Conservation (phyloP, 306 rosid species). For the Fragaria iinumae region DNA sequence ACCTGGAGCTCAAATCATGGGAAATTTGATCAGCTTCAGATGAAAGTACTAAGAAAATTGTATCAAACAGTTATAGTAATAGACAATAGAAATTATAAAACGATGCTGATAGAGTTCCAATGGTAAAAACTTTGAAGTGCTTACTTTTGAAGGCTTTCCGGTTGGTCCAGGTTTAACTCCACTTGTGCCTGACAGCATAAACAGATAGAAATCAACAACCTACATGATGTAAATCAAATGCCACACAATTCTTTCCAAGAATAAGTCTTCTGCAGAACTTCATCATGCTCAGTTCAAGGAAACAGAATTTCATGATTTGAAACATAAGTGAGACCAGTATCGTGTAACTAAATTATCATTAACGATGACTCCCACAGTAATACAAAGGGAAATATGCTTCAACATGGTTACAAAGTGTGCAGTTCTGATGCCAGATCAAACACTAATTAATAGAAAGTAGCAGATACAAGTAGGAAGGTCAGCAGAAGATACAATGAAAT, state of each 20-base stretch:
- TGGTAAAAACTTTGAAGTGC: conserved; percentile 15
- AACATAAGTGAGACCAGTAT: neutral
- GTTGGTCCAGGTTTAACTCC: conserved; percentile 25
- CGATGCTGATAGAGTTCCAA: conserved; percentile 20
- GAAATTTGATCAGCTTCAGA: conserved; percentile 14
- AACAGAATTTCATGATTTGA: neutral
- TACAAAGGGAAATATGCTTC: neutral
- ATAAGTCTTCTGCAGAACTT: too few relatives aligned
- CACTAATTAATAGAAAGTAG: neutral
- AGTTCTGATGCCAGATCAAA: neutral
- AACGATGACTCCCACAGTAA: neutral
- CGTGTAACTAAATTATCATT: neutral
- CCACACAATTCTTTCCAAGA: neutral
- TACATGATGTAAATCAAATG: conserved; percentile 1
- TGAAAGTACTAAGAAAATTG: conserved; percentile 18
- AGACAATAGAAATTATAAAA: neutral
- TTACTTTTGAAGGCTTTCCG: conserved; percentile 44
- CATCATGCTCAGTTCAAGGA: too few relatives aligned
- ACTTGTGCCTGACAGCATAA: conserved; percentile 35
- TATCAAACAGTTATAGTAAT: conserved; percentile 5
- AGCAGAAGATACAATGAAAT: neutral
- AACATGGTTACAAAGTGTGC: neutral
- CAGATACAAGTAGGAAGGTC: neutral
- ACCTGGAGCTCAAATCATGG: conserved; percentile 21
- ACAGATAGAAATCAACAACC: conserved; percentile 7